A percentile compares a stretch with the other conserved stretches of the same genome.
These are phyloP conservation scores for Lentinula lateritia DNA, from an alignment of 768 basidiomycete genomes.

Conservation along the genomic window DNA sequence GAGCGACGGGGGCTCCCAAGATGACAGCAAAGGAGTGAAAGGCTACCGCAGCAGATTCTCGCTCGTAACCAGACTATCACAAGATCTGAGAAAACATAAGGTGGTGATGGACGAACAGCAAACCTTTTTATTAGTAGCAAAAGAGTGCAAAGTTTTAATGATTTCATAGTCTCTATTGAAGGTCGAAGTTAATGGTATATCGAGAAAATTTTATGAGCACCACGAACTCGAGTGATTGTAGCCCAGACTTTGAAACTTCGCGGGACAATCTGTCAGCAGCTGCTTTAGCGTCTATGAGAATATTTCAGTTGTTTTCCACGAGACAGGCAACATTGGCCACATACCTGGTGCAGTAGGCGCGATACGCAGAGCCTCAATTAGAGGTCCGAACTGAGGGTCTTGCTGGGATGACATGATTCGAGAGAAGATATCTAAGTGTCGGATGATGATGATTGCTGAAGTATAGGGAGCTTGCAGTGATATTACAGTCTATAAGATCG, in stretches of 20 bases:
- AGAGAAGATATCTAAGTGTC: conserved; percentile 4
- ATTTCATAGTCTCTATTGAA: conserved; percentile 52
- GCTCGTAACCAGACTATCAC: conserved; percentile 65
- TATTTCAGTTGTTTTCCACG: conserved; percentile 8
- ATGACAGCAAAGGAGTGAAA: conserved; percentile 69
- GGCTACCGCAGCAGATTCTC: conserved; percentile 80
- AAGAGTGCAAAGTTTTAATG: conserved; percentile 57
- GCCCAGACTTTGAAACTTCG: conserved; percentile 58
- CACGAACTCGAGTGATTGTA: conserved; percentile 54
- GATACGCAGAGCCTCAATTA: conserved; percentile 45
- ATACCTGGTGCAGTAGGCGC: conserved; percentile 62
- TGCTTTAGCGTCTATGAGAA: conserved; percentile 67
- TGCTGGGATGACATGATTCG: conserved; percentile 36
- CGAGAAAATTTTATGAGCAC: neutral
- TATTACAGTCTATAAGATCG: conserved; percentile 5
- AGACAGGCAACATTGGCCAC: conserved; percentile 8
- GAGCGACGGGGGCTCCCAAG: conserved; percentile 66
- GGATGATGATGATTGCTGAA: conserved; percentile 9
- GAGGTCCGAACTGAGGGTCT: conserved; percentile 36
- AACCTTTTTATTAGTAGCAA: conserved; percentile 71
- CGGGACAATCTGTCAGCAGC: conserved; percentile 78
- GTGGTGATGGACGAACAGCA: neutral
- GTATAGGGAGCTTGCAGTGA: neutral
- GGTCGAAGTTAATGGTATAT: neutral
- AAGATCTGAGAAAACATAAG: neutral